phyloP scores from a whole-genome alignment of 192 early-diverging fungal species.

The Linnemannia elongata region DNA sequence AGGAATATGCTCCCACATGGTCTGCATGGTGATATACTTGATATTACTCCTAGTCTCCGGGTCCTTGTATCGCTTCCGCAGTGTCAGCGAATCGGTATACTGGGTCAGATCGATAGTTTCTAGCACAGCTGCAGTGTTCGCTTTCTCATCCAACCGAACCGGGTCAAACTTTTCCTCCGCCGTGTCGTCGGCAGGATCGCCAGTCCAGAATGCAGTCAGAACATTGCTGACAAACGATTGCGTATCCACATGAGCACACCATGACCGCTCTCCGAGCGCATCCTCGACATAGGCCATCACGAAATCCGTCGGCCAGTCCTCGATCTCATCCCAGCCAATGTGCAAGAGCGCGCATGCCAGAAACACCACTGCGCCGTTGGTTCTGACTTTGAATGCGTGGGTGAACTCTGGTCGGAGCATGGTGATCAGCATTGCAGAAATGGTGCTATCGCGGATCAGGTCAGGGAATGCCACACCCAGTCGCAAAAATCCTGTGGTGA shows the following conservation, averaged over 20 bases:
- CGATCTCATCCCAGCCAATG: constrained; percentile 42
- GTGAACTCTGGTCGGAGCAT: constrained; percentile 54
- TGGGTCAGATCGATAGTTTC: constrained; percentile 38
- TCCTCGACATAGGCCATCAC: constrained; percentile 55
- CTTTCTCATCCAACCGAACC: constrained; percentile 48
- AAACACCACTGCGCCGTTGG: constrained; percentile 43
- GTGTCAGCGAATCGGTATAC: constrained; percentile 29
- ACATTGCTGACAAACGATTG: constrained; percentile 42
- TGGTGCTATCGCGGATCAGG: constrained; percentile 26
- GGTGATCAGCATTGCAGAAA: constrained; percentile 40
- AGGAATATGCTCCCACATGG: constrained; percentile 41
- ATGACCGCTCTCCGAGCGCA: constrained; percentile 44
- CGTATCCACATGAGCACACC: constrained; percentile 44
- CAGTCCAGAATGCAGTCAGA: constrained; percentile 40
- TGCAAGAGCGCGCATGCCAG: constrained; percentile 46
- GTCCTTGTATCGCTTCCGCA: constrained; percentile 35
- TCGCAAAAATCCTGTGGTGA: constrained; percentile 44
- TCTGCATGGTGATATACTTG: constrained; percentile 37
- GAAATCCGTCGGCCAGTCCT: constrained; percentile 54
- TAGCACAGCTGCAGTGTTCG: constrained; percentile 33
- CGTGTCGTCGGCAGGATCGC: constrained; percentile 15
- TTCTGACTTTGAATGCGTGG: constrained; percentile 51
- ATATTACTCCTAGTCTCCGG: constrained; percentile 26
- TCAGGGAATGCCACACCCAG: constrained; percentile 42
- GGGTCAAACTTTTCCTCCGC: constrained; percentile 33